Evolutionary conservation across 1,284 basidiomycete genomes (phyloP).

Genomic region (Ceratobasidium theobromae): DNA sequence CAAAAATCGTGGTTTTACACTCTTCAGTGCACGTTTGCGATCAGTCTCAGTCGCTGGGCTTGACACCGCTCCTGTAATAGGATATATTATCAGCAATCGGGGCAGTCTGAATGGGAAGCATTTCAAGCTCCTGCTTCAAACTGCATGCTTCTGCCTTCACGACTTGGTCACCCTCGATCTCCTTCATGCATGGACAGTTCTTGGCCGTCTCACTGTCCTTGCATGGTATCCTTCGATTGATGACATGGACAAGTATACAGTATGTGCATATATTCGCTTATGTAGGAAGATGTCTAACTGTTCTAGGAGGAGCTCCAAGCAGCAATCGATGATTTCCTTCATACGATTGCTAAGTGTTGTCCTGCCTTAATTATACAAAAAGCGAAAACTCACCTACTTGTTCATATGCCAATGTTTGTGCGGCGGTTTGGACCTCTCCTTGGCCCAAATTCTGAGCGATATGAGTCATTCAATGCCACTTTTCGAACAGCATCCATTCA

Average conservation of each 20-base stretch:
- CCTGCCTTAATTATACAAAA: constrained; percentile 24
- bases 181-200: constrained; percentile 38
- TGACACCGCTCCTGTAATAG: constrained; percentile 18
- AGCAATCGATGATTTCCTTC: constrained; percentile 13
- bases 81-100: constrained; percentile 41
- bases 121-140: constrained; percentile 42
- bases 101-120: constrained; percentile 43
- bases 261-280: constrained; percentile 4
- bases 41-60: constrained; percentile 21
- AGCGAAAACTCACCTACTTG: constrained; percentile 35
- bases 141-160: constrained; percentile 41
- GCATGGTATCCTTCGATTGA: constrained; percentile 42
- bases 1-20: constrained; percentile 25
- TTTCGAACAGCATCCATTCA: constrained; percentile 33
- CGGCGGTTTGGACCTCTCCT: constrained; percentile 35
- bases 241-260: constrained; percentile 38
- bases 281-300: not conserved
- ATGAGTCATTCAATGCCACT: constrained; percentile 32
- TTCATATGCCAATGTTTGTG: constrained; percentile 33
- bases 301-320: not conserved
- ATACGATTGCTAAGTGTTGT: not conserved
- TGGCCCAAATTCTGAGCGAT: constrained; percentile 28
- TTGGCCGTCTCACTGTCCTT: constrained; percentile 40
- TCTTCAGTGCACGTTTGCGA: constrained; percentile 38
- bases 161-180: constrained; percentile 39